Conservation (phyloP, 2,329 filamentous ascomycete species). For the Aspergillus eucalypticola region DNA sequence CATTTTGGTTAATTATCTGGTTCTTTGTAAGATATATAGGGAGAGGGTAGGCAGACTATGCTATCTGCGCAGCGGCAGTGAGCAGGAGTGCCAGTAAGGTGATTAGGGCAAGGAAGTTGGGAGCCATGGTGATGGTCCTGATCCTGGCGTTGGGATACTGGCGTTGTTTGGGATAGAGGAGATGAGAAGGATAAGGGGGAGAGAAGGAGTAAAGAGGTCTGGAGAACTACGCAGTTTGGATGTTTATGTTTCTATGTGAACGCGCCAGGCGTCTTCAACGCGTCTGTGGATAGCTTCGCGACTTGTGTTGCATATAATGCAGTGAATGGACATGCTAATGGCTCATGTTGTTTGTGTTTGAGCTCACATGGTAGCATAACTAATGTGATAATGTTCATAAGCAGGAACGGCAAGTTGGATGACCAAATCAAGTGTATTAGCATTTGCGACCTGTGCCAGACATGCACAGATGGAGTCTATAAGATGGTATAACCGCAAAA, state of each 20-base stretch:
- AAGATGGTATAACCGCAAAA: slow-evolving; percentile 3
- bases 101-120: neutral
- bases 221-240: neutral
- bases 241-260: neutral
- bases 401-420: neutral
- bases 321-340: neutral
- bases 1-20: neutral
- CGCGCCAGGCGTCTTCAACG: neutral
- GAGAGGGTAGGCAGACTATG: slow-evolving; percentile 11
- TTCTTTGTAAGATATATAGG: neutral
- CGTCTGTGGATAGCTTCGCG: neutral
- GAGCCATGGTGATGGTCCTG: neutral
- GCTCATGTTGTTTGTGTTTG: neutral
- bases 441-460: neutral
- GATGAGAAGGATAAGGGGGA: neutral
- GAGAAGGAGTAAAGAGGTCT: neutral
- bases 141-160: neutral
- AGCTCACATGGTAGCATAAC: neutral
- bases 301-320: neutral
- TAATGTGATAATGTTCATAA: neutral
- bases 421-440: neutral
- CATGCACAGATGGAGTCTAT: neutral
- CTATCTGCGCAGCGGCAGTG: slow-evolving; percentile 10
- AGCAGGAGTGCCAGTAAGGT: neutral
- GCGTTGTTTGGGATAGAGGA: neutral